Percentiles rank a stretch among this genome's conserved stretches.
Conservation (phyloP, 176 grass and related monocot species). For the Eremochloa ophiuroides region DNA sequence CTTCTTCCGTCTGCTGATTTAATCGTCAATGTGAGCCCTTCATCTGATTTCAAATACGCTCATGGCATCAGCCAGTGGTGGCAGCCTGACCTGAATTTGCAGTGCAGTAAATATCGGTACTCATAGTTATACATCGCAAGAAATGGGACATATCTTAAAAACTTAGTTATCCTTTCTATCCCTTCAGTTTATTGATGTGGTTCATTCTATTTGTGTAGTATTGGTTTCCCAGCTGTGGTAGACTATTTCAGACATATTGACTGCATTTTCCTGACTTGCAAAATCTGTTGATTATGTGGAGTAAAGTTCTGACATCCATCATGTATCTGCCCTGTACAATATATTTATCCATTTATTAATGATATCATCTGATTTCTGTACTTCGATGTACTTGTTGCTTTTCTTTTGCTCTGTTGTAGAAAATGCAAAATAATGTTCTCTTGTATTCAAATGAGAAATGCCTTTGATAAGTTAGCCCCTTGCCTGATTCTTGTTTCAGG, state of each 20-base stretch:
- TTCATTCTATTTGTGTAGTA: background rate
- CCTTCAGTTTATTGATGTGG: slow-evolving; percentile 9
- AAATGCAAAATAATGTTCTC: background rate
- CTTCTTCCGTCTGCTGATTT: slow-evolving; percentile 91
- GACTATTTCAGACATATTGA: slow-evolving; percentile 16
- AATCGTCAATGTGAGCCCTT: slow-evolving; percentile 58
- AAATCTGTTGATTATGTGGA: slow-evolving; percentile 6
- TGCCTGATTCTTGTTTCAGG: background rate
- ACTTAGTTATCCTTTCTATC: background rate
- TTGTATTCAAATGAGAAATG: background rate
- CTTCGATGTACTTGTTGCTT: background rate
- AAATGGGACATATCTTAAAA: background rate
- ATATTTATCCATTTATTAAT: slow-evolving; percentile 1
- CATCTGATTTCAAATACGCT: slow-evolving; percentile 67
- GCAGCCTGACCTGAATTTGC: slow-evolving; percentile 59
- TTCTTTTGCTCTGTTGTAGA: background rate
- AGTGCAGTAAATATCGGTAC: slow-evolving; percentile 61
- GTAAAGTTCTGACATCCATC: background rate
- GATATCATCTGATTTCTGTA: background rate
- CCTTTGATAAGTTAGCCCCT: background rate
- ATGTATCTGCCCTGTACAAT: background rate
- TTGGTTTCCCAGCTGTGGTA: background rate
- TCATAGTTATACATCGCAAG: slow-evolving; percentile 14
- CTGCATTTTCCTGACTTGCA: background rate
- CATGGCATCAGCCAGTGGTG: slow-evolving; percentile 97